Conservation (phyloP, 768 basidiomycete genomes). For the Tulasnella sp. region DNA sequence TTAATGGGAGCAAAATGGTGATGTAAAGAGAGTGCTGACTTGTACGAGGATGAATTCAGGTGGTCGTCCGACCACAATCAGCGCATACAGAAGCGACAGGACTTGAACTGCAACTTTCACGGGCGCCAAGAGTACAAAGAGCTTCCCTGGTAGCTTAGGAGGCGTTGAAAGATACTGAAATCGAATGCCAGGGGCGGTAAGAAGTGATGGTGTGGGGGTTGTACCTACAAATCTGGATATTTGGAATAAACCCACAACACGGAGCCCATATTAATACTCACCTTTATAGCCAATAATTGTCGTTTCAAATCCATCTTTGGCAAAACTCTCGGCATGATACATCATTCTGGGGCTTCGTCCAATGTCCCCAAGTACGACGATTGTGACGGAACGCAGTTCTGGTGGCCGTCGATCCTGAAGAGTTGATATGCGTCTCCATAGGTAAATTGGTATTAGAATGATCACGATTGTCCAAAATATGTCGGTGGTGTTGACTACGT, state of each 20-base stretch:
- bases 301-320: conserved; percentile 66
- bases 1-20: not conserved
- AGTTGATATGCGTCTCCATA: not conserved
- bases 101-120: conserved; percentile 72
- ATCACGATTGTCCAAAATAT: conserved; percentile 8
- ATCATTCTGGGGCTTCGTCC: conserved; percentile 97
- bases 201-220: conserved; percentile 63
- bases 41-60: conserved; percentile 87
- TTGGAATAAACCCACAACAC: not conserved
- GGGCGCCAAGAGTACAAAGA: conserved; percentile 55
- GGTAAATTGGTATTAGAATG: not conserved
- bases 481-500: conserved; percentile 1
- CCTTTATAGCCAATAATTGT: conserved; percentile 82
- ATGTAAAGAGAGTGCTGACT: conserved; percentile 39
- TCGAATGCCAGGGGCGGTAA: conserved; percentile 54
- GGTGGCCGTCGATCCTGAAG: conserved; percentile 1
- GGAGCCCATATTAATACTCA: conserved; percentile 31
- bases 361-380: conserved; percentile 91
- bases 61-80: conserved; percentile 46
- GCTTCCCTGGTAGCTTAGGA: conserved; percentile 55
- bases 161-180: conserved; percentile 62
- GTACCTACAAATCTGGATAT: conserved; percentile 48
- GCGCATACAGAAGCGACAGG: conserved; percentile 48
- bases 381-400: conserved; percentile 49
- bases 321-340: conserved; percentile 94